These are phyloP conservation scores for Gaeumannomyces sp. DNA, from an alignment of 2,329 filamentous ascomycete species.

Conservation along the genomic window DNA sequence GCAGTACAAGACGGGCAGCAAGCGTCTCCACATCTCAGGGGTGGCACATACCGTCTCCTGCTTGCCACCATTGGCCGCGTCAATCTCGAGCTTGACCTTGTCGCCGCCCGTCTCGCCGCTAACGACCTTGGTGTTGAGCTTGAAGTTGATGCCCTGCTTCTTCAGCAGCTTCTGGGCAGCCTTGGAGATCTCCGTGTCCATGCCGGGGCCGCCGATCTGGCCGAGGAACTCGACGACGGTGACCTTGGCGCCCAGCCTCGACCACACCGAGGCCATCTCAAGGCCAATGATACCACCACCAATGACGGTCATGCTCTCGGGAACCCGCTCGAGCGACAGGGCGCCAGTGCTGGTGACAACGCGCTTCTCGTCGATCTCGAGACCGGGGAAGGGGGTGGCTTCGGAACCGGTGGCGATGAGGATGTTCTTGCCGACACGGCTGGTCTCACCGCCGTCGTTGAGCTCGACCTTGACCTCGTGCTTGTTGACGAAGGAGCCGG, in stretches of 20 bases:
- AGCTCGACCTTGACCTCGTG: constrained; percentile 88
- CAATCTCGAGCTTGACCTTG: constrained; percentile 74
- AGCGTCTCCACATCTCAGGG: background rate
- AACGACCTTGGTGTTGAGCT: constrained; percentile 91
- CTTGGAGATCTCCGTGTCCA: constrained; percentile 94
- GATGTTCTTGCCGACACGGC: constrained; percentile 89
- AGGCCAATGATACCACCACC: constrained; percentile 98
- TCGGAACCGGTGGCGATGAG: constrained; percentile 95
- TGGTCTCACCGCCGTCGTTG: constrained; percentile 85
- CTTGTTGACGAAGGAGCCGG: constrained; percentile 79
- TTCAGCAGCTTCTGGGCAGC: constrained; percentile 82
- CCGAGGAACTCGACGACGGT: constrained; percentile 95
- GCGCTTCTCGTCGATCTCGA: constrained; percentile 95
- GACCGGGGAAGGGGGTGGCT: constrained; percentile 89
- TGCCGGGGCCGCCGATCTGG: constrained; percentile 95
- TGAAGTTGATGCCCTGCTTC: constrained; percentile 98
- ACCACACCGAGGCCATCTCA: constrained; percentile 98
- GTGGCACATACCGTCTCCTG: constrained; percentile 66
- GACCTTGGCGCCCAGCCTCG: constrained; percentile 84
- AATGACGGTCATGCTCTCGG: constrained; percentile 95
- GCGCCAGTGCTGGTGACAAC: constrained; percentile 96
- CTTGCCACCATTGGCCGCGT: constrained; percentile 95
- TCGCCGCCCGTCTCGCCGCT: constrained; percentile 76
- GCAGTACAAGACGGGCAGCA: background rate
- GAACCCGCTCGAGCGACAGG: constrained; percentile 80